These are phyloP conservation scores for Quercus phellos DNA, from an alignment of 331 rosid genomes.

Conservation along the genomic window DNA sequence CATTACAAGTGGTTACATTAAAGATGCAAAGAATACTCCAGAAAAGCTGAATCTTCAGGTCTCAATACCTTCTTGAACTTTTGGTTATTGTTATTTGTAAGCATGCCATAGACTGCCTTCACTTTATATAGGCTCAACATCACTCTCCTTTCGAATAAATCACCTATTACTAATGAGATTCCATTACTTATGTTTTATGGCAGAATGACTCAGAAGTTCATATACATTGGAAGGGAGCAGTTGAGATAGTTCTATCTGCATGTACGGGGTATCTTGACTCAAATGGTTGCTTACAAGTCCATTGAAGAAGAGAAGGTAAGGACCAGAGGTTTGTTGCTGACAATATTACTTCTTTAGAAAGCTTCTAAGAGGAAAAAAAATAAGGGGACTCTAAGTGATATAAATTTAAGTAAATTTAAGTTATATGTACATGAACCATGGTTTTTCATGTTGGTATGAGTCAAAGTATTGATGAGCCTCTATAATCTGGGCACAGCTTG, in stretches of 20 bases:
- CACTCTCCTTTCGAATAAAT: not conserved
- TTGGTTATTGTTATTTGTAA: not conserved
- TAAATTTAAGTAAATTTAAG: not conserved
- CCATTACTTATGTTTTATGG: constrained; percentile 19
- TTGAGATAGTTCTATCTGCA: too few relatives aligned
- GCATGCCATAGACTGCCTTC: not conserved
- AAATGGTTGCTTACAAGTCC: too few relatives aligned
- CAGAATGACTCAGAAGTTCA: constrained; percentile 62
- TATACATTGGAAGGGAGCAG: too few relatives aligned
- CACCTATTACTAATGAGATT: constrained; percentile 7
- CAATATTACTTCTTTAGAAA: constrained; percentile 1
- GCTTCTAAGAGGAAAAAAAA: constrained; percentile 3
- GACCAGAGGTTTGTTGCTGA: constrained; percentile 9
- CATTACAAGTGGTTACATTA: too few relatives aligned
- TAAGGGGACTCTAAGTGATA: not conserved
- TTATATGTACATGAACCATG: not conserved
- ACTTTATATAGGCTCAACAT: constrained; percentile 8
- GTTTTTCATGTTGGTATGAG: constrained; percentile 16
- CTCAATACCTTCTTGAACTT: not conserved
- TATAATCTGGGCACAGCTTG: not conserved
- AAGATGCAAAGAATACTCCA: too few relatives aligned
- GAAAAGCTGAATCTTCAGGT: too few relatives aligned
- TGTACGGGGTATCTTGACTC: too few relatives aligned
- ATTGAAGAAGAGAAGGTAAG: constrained; percentile 53
- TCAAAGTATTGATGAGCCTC: constrained; percentile 8